Percentiles rank a stretch among this genome's conserved stretches.
Conservation (phyloP, 2,329 filamentous ascomycete species). For the Coniochaeta pulveracea region DNA sequence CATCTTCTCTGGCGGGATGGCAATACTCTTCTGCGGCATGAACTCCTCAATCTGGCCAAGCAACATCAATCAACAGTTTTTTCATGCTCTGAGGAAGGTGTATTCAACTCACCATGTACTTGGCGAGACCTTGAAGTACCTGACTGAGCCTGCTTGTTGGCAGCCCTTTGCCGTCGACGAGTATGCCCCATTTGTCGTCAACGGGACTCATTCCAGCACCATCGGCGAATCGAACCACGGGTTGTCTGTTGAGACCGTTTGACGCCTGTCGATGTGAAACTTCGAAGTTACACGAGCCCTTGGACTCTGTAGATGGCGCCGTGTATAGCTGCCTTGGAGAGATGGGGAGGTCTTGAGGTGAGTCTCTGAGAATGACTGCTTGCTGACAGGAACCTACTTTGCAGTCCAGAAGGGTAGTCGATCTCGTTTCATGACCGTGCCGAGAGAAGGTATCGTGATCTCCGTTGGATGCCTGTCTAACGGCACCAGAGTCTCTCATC, state of each 20-base stretch:
- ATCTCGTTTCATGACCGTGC: too few species aligned
- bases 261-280: too few species aligned
- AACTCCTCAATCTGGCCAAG: conserved; percentile 52
- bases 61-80: not conserved
- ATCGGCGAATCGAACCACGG: not conserved
- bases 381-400: too few species aligned
- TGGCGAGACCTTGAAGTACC: conserved; percentile 62
- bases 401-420: too few species aligned
- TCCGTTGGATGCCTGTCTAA: too few species aligned
- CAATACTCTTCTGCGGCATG: conserved; percentile 53
- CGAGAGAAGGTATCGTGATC: too few species aligned
- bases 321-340: too few species aligned
- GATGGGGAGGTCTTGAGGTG: too few species aligned
- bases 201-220: conserved; percentile 39
- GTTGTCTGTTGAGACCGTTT: conserved; percentile 1
- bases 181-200: conserved; percentile 63
- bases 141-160: conserved; percentile 59
- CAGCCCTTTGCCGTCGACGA: conserved; percentile 59
- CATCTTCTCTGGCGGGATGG: conserved; percentile 68
- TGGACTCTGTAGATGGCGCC: too few species aligned
- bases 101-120: conserved; percentile 56
- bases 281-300: too few species aligned
- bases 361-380: too few species aligned
- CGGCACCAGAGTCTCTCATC: too few species aligned
- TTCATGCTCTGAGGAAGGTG: not conserved